Evolutionary conservation across 2,329 filamentous ascomycete genomes (phyloP).

Genomic region (Orbilia oligospora): DNA sequence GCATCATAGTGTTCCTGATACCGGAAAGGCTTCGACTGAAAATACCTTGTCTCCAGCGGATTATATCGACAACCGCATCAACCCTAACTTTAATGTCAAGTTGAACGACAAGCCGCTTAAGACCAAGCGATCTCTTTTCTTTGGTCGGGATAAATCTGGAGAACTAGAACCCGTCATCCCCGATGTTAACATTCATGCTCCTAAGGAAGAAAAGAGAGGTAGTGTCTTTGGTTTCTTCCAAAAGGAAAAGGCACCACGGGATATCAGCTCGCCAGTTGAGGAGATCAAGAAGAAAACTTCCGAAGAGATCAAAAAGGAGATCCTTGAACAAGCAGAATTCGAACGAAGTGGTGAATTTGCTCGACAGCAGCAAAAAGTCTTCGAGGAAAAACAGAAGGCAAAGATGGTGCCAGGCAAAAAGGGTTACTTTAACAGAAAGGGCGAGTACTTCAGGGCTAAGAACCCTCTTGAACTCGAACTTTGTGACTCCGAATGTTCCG

Average conservation of each 20-base stretch:
- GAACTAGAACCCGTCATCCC: background rate
- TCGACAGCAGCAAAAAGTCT: background rate
- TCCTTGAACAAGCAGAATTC: background rate
- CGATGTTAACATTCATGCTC: background rate
- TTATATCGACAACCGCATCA: background rate
- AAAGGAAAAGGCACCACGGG: constrained; percentile 2
- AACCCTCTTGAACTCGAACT: constrained; percentile 50
- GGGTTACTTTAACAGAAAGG: constrained; percentile 30
- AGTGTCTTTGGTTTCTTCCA: constrained; percentile 13
- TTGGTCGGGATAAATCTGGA: constrained; percentile 4
- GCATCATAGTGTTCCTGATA: background rate
- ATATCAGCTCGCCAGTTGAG: background rate
- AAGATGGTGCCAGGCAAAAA: background rate
- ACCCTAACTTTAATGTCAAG: background rate
- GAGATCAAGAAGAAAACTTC: background rate
- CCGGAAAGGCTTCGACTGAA: background rate
- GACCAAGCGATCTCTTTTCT: background rate
- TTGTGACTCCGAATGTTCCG: constrained; percentile 30
- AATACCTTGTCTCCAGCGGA: background rate
- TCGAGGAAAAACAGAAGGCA: constrained; percentile 6
- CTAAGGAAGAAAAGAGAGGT: background rate
- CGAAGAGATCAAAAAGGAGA: background rate
- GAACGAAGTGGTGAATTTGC: constrained; percentile 1
- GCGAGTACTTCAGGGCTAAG: constrained; percentile 47
- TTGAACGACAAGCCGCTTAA: background rate